These are phyloP conservation scores for Pyricularia sp. DNA, from an alignment of 2,329 filamentous ascomycete species.

Conservation along the genomic window DNA sequence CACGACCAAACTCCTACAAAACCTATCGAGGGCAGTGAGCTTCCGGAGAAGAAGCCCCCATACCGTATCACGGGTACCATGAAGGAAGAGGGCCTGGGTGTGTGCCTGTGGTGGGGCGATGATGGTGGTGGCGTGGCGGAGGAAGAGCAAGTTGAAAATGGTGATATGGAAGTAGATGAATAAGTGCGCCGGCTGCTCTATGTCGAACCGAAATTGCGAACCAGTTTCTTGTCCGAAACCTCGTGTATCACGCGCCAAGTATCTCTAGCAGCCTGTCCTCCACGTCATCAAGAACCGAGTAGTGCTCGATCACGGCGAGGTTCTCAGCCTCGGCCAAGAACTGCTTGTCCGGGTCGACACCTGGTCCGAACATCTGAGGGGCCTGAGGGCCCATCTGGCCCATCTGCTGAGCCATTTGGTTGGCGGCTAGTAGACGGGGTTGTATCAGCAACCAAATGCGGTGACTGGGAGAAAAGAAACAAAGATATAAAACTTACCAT, in stretches of 20 bases:
- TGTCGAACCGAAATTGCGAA: neutral
- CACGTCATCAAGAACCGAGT: slow-evolving; percentile 80
- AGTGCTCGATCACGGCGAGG: slow-evolving; percentile 86
- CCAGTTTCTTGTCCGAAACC: neutral
- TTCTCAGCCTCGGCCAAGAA: slow-evolving; percentile 92
- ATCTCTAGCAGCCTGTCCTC: slow-evolving; percentile 70
- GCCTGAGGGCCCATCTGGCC: slow-evolving; percentile 65
- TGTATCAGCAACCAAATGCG: neutral
- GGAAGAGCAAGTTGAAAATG: neutral
- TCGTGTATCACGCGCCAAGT: slow-evolving; percentile 10
- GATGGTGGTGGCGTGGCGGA: neutral
- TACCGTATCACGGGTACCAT: slow-evolving; percentile 61
- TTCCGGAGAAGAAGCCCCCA: slow-evolving; percentile 53
- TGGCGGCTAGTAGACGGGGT: slow-evolving; percentile 54
- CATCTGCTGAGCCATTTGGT: slow-evolving; percentile 87
- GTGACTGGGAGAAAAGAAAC: neutral
- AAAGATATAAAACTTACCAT: slow-evolving; percentile 52
- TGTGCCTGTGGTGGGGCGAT: slow-evolving; percentile 43
- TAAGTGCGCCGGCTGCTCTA: neutral
- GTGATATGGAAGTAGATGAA: neutral
- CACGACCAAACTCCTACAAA: slow-evolving; percentile 73
- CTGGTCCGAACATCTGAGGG: slow-evolving; percentile 74
- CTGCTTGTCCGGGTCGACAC: slow-evolving; percentile 91
- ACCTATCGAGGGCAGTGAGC: slow-evolving; percentile 52
- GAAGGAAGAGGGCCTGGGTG: slow-evolving; percentile 52